Evolutionary conservation across 768 basidiomycete genomes (phyloP), one percentile per base, ranked within the genome.

Genomic region (Suillus luteus): DNA sequence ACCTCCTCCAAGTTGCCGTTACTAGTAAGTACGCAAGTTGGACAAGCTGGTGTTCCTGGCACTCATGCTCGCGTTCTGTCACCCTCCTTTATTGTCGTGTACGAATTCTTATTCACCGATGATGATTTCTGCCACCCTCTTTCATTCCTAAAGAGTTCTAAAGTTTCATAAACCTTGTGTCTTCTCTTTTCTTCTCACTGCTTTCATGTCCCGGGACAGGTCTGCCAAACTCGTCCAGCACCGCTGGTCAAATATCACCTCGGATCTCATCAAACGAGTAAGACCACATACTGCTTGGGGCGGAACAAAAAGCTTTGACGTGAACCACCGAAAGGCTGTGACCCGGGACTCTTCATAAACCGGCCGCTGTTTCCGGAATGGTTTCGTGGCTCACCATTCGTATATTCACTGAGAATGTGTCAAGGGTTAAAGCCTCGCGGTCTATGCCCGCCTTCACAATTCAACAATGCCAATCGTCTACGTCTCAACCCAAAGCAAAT

Each of bases 171-270:
- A 73, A 66, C 55, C 43, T 35, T 59, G 55, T 37, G 35, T 61
- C 61, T 61, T 59, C 59, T 54, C 33, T 19, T 66, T 66, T 66
- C 65, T 68, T 74, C 67, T 73, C 72, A 69, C 73, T 71, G 54
- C 62, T 61, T 27, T 60, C 24, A 62, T 63, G 52, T 69, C 66
- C 72, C 75, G 73, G 73, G 70, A 68, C 74, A 63, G 10, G 60
- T 76, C 73, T 76, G 61, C 73, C 73, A 73, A 70, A 76, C 71
- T 69, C n/a, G 73, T 72, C 65, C 57, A 67, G 67, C 70, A 71
- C 75, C 33, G 75, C 71, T 65, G 57, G 17, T 58, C 60, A 64
- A 38, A 67, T 43, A 71, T 71, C 67, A 72, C 75, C 74, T 75
- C 74, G 74, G 74, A 75, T 75, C 74, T 75, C 74, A 61, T 31